These are phyloP conservation scores for Neurospora sp. DNA, from an alignment of 495 filamentous ascomycete species.

Conservation along the genomic window DNA sequence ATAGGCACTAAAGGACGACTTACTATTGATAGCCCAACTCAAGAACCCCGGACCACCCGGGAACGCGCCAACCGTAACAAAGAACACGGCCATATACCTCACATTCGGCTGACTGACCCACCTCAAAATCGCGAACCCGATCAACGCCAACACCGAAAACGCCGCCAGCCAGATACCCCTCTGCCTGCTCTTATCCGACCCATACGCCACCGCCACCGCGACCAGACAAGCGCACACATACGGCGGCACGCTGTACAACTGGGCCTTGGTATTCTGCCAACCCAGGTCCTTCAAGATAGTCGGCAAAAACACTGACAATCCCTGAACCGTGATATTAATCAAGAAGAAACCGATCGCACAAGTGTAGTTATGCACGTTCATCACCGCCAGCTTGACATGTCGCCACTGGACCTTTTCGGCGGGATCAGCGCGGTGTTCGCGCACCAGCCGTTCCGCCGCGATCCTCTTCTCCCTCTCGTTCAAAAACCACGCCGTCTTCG, in stretches of 20 bases:
- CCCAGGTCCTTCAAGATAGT: constrained; percentile 39
- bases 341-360: constrained; percentile 38
- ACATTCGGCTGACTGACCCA: constrained; percentile 16
- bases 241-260: constrained; percentile 42
- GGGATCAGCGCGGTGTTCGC: constrained; percentile 27
- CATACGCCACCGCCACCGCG: constrained; percentile 46
- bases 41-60: constrained; percentile 45
- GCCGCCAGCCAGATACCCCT: constrained; percentile 49
- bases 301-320: constrained; percentile 41
- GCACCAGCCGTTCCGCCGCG: constrained; percentile 28
- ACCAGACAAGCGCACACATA: constrained; percentile 43
- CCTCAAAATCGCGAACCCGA: constrained; percentile 30
- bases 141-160: constrained; percentile 34
- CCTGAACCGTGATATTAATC: constrained; percentile 44
- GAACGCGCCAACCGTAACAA: constrained; percentile 42
- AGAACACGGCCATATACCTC: constrained; percentile 36
- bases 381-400: constrained; percentile 29
- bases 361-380: constrained; percentile 37
- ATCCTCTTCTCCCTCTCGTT: constrained; percentile 39
- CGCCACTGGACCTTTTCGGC: constrained; percentile 27
- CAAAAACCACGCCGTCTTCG: constrained; percentile 41
- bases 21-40: constrained; percentile 46
- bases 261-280: constrained; percentile 33
- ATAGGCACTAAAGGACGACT: no score
- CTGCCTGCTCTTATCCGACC: constrained; percentile 47